Base-by-base conservation (phyloP, 257 asterid genomes). In the Rehmannia glutinosa region DNA sequence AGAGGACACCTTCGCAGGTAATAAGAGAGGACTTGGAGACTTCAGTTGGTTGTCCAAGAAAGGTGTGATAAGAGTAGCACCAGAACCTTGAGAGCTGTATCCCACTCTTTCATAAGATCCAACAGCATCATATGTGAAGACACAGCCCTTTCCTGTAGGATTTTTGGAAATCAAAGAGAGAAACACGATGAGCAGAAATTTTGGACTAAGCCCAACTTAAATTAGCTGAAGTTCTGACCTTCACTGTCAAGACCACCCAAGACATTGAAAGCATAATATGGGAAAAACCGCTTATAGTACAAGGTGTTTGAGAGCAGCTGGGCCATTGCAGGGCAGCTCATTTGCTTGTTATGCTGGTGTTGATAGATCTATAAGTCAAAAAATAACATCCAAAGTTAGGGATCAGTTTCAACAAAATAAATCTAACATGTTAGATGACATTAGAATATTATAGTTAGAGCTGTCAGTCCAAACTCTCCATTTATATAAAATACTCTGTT, bases 281-380 rank as follows among this genome's bases (percentile, higher is more conserved):
- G 95, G 86, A 92, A 92, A 82, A 92, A 92, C 28, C 97, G 95
- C 64, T 92, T 92, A 84, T 80, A 92, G 79, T 90, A 92, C 45
- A 90, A 82, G 32, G 97, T 92, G 62, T 89, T 90, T 23, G 98
- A 89, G 21, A 92, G 96, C 55, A 89, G 76, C 74, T 92, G 98
- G 33, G 93, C 98, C 97, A 92, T 89, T 36, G 95, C 97, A 66
- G 96, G 98, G 68, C 98, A 92, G 81, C 95, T 92, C 98, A 89
- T 89, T 75, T 92, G 98, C 84, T 87, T 92, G 87, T 86, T 89
- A 75, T 89, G 98, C 55, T 92, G 98, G 66, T 92, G 97, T 76
- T 92, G 98, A 76, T 92, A 92, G 24, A 69, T 66, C 98, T 89
- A 63, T 60, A 62, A 59, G 30, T 63, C 51, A 70, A 55, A 56